Evolutionary conservation across 768 basidiomycete species (phyloP).

Genomic region (Hortiboletus campestris): DNA sequence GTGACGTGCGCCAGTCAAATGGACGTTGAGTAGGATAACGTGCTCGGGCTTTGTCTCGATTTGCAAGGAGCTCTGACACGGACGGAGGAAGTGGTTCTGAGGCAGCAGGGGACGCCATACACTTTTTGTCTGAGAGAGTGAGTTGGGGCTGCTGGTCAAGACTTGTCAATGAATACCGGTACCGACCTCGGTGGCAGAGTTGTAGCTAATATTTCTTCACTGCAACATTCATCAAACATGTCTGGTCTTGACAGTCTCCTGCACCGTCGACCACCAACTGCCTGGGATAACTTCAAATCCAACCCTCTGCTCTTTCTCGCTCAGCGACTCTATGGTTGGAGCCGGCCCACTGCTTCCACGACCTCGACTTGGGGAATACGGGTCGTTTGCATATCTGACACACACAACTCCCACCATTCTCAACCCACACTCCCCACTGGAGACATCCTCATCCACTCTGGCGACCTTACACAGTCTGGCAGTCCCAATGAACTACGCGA

Average conservation of each 20-base stretch:
- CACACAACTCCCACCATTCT: slow-evolving; percentile 4
- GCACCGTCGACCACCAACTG: slow-evolving; percentile 5
- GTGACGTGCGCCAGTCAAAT: slow-evolving; percentile 3
- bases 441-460: slow-evolving; percentile 8
- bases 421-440: slow-evolving; percentile 2
- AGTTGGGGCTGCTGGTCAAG: neutral
- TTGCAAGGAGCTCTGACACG: neutral
- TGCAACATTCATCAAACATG: neutral
- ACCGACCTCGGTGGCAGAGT: neutral
- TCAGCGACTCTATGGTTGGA: slow-evolving; percentile 1
- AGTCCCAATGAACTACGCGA: slow-evolving; percentile 1
- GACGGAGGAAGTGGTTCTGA: slow-evolving; percentile 2
- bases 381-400: slow-evolving; percentile 9
- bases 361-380: neutral
- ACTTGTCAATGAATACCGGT: neutral
- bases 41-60: neutral
- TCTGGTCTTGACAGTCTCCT: slow-evolving; percentile 2
- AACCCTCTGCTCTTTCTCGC: slow-evolving; percentile 11
- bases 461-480: slow-evolving; percentile 6
- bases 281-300: slow-evolving; percentile 3
- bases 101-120: neutral
- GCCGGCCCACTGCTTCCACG: neutral
- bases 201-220: neutral
- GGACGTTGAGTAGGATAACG: slow-evolving; percentile 5
- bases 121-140: neutral